Conservation (phyloP, 2,329 filamentous ascomycete species). For the Arachnomyces sp. region DNA sequence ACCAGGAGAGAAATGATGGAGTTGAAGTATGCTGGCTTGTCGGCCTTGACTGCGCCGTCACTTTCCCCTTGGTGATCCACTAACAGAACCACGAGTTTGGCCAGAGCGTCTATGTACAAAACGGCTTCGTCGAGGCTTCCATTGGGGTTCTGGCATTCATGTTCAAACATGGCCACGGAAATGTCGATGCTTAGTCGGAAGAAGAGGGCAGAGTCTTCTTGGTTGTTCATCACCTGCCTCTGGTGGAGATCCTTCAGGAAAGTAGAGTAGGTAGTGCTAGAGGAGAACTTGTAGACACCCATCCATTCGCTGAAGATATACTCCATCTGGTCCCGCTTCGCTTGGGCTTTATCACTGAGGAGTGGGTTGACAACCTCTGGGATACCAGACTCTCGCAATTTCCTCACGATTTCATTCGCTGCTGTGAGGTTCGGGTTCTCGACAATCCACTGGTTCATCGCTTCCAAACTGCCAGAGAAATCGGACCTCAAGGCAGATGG, state of each 20-base stretch:
- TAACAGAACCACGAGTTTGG: constrained; percentile 68
- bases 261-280: constrained; percentile 58
- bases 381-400: constrained; percentile 48
- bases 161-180: constrained; percentile 70
- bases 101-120: constrained; percentile 68
- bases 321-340: constrained; percentile 74
- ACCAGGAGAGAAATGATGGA: constrained; percentile 69
- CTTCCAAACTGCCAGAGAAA: constrained; percentile 73
- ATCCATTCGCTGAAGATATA: constrained; percentile 97
- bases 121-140: constrained; percentile 54
- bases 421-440: constrained; percentile 60
- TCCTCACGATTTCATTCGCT: constrained; percentile 63
- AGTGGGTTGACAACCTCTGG: constrained; percentile 48
- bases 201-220: constrained; percentile 71
- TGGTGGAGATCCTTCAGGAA: constrained; percentile 81
- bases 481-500: constrained; percentile 75
- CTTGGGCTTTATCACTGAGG: constrained; percentile 48
- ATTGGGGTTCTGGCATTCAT: constrained; percentile 52
- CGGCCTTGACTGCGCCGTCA: constrained; percentile 50
- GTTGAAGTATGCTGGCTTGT: constrained; percentile 64
- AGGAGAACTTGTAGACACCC: constrained; percentile 67
- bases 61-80: constrained; percentile 61
- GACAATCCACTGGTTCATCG: constrained; percentile 69
- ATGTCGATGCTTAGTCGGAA: constrained; percentile 72
- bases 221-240: constrained; percentile 60